Evolutionary conservation across 805 yeast genomes (phyloP).

Genomic region (Metschnikowia lochheadii): DNA sequence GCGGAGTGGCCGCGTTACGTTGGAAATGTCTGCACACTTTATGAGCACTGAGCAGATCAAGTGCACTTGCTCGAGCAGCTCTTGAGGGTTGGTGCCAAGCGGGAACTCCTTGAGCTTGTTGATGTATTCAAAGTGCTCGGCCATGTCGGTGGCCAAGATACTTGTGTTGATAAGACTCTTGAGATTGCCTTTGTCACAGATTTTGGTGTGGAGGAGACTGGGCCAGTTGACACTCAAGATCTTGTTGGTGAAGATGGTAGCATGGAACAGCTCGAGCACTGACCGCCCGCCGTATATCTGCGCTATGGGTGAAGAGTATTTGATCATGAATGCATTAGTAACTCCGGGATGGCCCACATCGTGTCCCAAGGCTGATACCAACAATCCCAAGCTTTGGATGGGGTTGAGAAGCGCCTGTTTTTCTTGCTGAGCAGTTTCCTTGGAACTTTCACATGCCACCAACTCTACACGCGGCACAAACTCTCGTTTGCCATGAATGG

Average conservation of each 20-base stretch:
- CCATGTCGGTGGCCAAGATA: slow-evolving; percentile 80
- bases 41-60: slow-evolving; percentile 66
- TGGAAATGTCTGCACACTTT: slow-evolving; percentile 94
- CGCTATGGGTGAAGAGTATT: slow-evolving; percentile 60
- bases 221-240: slow-evolving; percentile 37
- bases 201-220: slow-evolving; percentile 22
- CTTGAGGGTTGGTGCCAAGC: slow-evolving; percentile 18
- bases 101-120: slow-evolving; percentile 41
- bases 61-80: slow-evolving; percentile 22
- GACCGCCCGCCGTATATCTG: slow-evolving; percentile 58
- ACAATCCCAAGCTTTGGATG: slow-evolving; percentile 52
- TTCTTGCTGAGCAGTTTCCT: neutral
- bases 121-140: slow-evolving; percentile 72
- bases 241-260: slow-evolving; percentile 51
- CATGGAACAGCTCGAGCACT: slow-evolving; percentile 80
- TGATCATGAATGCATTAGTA: slow-evolving; percentile 68
- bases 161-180: slow-evolving; percentile 31
- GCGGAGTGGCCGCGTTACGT: slow-evolving; percentile 76
- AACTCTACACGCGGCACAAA: slow-evolving; percentile 5
- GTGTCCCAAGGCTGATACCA: slow-evolving; percentile 87
- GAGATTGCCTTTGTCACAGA: slow-evolving; percentile 19
- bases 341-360: slow-evolving; percentile 97
- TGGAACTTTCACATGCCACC: slow-evolving; percentile 1
- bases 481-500: slow-evolving; percentile 8
- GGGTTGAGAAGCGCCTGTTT: slow-evolving; percentile 22